These are phyloP conservation scores for Pseudozyma thailandica DNA, from an alignment of 1,284 basidiomycete species.

Conservation along the genomic window DNA sequence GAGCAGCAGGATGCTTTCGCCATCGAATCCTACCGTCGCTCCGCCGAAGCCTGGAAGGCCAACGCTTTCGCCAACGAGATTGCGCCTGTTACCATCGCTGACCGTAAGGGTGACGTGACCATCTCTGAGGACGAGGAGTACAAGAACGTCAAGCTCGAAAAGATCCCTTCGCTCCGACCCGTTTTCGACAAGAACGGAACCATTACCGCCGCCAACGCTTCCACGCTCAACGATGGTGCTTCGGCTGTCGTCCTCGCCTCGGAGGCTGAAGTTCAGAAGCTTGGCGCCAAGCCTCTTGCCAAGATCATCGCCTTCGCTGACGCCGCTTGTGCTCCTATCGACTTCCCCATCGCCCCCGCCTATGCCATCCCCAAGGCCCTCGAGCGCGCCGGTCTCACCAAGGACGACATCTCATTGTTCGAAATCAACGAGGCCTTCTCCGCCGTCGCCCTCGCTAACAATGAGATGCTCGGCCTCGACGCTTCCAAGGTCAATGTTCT, in stretches of 20 bases:
- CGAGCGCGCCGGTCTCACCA: conserved; percentile 82
- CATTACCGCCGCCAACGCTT: conserved; percentile 70
- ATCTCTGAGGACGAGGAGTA: conserved; percentile 96
- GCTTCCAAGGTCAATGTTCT: conserved; percentile 90
- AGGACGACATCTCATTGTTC: conserved; percentile 88
- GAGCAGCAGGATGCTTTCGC: conserved; percentile 75
- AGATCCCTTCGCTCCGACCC: conserved; percentile 68
- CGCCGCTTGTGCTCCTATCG: conserved; percentile 93
- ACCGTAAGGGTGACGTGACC: conserved; percentile 88
- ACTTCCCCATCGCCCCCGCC: conserved; percentile 96
- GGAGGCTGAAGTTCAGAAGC: conserved; percentile 64
- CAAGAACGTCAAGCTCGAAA: conserved; percentile 72
- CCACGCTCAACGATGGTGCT: conserved; percentile 70
- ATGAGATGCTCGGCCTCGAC: conserved; percentile 71
- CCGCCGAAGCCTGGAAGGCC: conserved; percentile 87
- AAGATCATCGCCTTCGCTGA: conserved; percentile 81
- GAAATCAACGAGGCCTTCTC: conserved; percentile 84
- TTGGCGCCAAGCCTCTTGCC: conserved; percentile 69
- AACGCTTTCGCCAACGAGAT: conserved; percentile 89
- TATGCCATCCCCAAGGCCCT: conserved; percentile 89
- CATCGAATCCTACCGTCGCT: conserved; percentile 92
- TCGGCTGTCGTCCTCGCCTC: conserved; percentile 69
- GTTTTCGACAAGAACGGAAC: conserved; percentile 70
- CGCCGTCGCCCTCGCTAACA: conserved; percentile 68
- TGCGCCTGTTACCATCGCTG: conserved; percentile 77